A percentile compares a stretch with the other conserved stretches of the same genome.
Evolutionary conservation across 495 filamentous ascomycete genomes (phyloP).

Genomic region (Aspergillus conjunctus): DNA sequence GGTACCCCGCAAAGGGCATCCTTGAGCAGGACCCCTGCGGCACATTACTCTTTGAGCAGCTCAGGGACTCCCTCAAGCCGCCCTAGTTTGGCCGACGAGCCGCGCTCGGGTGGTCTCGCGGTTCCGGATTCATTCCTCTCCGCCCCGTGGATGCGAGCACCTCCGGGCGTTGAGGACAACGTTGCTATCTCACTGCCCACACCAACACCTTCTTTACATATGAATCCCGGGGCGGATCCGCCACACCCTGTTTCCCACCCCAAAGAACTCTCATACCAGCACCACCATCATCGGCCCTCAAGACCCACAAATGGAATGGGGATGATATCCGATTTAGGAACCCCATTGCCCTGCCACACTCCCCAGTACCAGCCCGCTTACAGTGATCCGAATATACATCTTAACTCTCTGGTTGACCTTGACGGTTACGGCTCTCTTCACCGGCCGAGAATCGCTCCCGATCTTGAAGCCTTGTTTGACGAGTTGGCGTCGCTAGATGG

Average conservation of each 20-base stretch:
- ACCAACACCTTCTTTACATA: slow-evolving; percentile 38
- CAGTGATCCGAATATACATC: slow-evolving; percentile 34
- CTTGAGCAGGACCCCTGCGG: not conserved
- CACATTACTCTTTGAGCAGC: slow-evolving; percentile 2
- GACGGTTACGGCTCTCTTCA: slow-evolving; percentile 36
- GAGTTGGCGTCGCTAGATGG: slow-evolving; percentile 47
- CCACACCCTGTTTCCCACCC: slow-evolving; percentile 28
- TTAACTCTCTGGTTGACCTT: slow-evolving; percentile 37
- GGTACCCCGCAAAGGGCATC: slow-evolving; percentile 12
- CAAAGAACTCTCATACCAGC: slow-evolving; percentile 20
- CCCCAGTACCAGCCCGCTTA: slow-evolving; percentile 36
- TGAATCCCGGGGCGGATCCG: slow-evolving; percentile 27
- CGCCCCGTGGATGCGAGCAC: slow-evolving; percentile 36
- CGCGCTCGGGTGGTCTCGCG: slow-evolving; percentile 11
- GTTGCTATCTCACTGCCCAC: slow-evolving; percentile 34
- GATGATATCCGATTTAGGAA: slow-evolving; percentile 31
- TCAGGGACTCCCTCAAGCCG: slow-evolving; percentile 9
- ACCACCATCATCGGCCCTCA: slow-evolving; percentile 23
- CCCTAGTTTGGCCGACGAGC: slow-evolving; percentile 15
- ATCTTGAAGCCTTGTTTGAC: slow-evolving; percentile 47
- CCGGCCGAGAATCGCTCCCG: slow-evolving; percentile 45
- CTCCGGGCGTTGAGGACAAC: slow-evolving; percentile 35
- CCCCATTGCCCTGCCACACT: slow-evolving; percentile 27
- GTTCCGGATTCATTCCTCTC: slow-evolving; percentile 34
- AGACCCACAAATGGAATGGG: slow-evolving; percentile 29